Base-by-base conservation (phyloP, 306 rosid genomes). In the Trifolium pratense region DNA sequence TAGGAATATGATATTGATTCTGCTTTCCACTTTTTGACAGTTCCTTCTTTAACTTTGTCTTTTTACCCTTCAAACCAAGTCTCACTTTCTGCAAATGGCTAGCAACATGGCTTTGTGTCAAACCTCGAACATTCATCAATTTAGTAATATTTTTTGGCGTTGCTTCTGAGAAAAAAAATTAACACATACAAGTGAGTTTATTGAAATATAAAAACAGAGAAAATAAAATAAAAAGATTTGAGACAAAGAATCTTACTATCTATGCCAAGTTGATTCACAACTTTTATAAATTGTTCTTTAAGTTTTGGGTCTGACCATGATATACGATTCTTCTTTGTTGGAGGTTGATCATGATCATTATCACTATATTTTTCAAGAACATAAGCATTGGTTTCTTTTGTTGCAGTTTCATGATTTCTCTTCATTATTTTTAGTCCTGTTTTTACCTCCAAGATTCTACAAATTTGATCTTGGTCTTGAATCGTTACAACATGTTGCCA, bases 291-390 rank as follows among this genome's bases (percentile, higher is more conserved):
- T 26, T 74, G 78, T 58, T 77, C 75, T 63, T 88, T 94, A 57
- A 88, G 81, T 39, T 85, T 88, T 13, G 70, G 62, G 1, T 89
- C 60, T 94, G 90, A 65, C 97, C 97, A 91, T 2, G 82, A 84
- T 4, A 91, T 70, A 25, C 97, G 93, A 5, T 84, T 85, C 67
- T 84, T 91, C 83, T 87, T 91, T 34, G 86, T 45, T 9, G 80
- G 34, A n/a, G 85, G 81, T 4, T 80, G 61, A 75, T 10, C 5
- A 65, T 68, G 79, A 32, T 39, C 43, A 39, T 37, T 37, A 37
- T 39, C 43, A 39, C 13, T 39, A 39, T 9, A 1, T 2, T 39
- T 39, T 39, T 39, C 43, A 39, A 9, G 12, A 39, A 39, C 12
- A 23, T 70, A 62, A 43, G 12, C n/a, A 43, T 45, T 45, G 13